Conservation (phyloP, 176 grass and related monocot species). For the Ananas comosus region DNA sequence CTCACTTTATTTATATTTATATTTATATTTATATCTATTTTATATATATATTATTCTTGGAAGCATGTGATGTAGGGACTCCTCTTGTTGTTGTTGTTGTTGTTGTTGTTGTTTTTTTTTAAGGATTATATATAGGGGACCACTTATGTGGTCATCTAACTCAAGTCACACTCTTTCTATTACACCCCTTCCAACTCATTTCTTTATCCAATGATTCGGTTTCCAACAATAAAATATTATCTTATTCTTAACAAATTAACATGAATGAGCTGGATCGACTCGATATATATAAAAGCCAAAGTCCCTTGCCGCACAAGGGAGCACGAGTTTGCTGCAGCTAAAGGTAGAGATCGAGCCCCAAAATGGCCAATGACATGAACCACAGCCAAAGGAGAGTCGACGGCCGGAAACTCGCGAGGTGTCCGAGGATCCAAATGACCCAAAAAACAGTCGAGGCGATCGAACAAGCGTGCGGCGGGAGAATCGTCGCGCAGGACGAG, state of each 20-base stretch:
- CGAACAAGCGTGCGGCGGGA: conserved; percentile 36
- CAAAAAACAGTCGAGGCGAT: conserved; percentile 39
- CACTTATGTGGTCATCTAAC: background rate
- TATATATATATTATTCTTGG: background rate
- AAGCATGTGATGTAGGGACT: conserved; percentile 1
- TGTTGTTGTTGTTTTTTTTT: no score
- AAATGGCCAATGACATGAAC: background rate
- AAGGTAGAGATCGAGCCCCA: background rate
- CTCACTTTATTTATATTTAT: no score
- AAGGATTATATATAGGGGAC: no score
- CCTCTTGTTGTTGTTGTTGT: no score
- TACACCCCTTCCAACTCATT: background rate
- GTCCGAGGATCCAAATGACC: conserved; percentile 50
- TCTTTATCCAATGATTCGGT: background rate
- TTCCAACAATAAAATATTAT: background rate
- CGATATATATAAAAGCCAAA: background rate
- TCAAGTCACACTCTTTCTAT: background rate
- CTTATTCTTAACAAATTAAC: background rate
- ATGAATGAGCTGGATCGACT: background rate
- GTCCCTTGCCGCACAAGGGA: background rate
- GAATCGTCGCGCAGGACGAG: background rate
- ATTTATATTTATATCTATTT: no score
- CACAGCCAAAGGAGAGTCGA: background rate
- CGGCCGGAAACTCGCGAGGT: conserved; percentile 27
- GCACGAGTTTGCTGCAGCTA: background rate